Evolutionary conservation across 2,329 filamentous ascomycete genomes (phyloP), one percentile per base, ranked within the genome.

Genomic region (Ophiostoma angusticollis): DNA sequence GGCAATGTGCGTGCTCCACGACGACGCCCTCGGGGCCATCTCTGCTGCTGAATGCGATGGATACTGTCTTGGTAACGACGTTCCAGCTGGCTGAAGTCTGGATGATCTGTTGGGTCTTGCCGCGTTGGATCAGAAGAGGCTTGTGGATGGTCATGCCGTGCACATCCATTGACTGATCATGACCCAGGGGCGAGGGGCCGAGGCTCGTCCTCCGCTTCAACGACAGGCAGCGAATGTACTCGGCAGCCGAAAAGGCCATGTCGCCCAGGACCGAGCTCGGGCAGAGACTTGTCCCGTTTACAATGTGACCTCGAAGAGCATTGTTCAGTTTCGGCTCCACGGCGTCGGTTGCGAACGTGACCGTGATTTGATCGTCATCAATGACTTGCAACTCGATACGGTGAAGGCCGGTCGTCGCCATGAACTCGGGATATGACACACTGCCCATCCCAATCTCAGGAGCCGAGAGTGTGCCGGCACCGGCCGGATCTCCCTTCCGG

Each of bases 401-500:
- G 5, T 34, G 31, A 8, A 34, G 31, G 6, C 19, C n/a, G 13
- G 21, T 34, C 3, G 31, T 24, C 21, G 31, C 6, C 12, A 21
- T 24, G 5, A 14, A 23, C 3, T 19, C 31, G 3, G 21, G 19
- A n/a, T 34, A 16, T 7, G 14, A 11, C 4, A 13, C 5, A 11
- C 6, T 13, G 12, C 8, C 9, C 5, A 9, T n/a, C 12, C n/a
- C 21, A 8, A 8, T 5, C 11, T 24, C 17, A 4, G 21, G 14
- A n/a, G 13, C 28, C 9, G 29, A 9, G 7, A 19, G 9, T 5
- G 25, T 7, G 29, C 22, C 6, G 30, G 27, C 17, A n/a, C 21
- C 29, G 17, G 24, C 29, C 12, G 24, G 4, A 54, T 77, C 65
- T 41, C 67, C 78, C 60, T 82, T 83, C 45, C 68, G 75, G 33